Evolutionary conservation across 2,329 filamentous ascomycete species (phyloP), one percentile per base, ranked within the genome.

Genomic region (Pyrenophora graminea): DNA sequence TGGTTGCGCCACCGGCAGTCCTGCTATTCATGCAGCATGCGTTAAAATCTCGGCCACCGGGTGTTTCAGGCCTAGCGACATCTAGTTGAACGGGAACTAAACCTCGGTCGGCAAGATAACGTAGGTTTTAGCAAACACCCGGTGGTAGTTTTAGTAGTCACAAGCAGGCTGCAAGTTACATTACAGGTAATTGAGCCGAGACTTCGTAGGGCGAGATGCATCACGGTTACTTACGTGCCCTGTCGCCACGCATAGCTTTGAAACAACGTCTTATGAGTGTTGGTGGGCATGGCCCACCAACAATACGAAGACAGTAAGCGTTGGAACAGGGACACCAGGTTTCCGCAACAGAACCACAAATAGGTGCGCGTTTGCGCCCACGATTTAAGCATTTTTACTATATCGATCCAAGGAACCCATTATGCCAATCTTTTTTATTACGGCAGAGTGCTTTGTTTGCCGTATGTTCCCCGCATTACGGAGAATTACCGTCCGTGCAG

Each of bases 401-500:
- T 38, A 34, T 32, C 19, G 6, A 13, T 8, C 18, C 23, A 4
- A 44, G 18, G 21, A 9, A 18, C 42, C 9, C 44, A 36, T 38
- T 9, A 25, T 25, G 23, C 23, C 6, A 25, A 25, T 25, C 23
- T 25, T 25, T 25, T 25, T 51, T 51, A 17, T n/a, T 9, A 18
- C 48, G 37, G 42, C 30, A 36, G 23, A n/a, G 23, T 9, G 34
- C 25, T 6, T 31, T 25, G 37, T 32, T 37, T 41, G 43, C 32
- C 25, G 48, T 18, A 19, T 17, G 34, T 37, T 38, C 48, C 48
- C 48, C 44, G 44, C 48, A 51, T 42, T 48, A 42, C 43, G 48
- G 48, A 51, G 43, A 41, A 51, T 51, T 42, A 15, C 25, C 15
- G 48, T 39, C 48, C 48, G 48, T 47, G 44, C 44, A 33, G 38